Evolutionary conservation across 192 early-diverging fungal species (phyloP).

Genomic region (Allomyces macrogynus): DNA sequence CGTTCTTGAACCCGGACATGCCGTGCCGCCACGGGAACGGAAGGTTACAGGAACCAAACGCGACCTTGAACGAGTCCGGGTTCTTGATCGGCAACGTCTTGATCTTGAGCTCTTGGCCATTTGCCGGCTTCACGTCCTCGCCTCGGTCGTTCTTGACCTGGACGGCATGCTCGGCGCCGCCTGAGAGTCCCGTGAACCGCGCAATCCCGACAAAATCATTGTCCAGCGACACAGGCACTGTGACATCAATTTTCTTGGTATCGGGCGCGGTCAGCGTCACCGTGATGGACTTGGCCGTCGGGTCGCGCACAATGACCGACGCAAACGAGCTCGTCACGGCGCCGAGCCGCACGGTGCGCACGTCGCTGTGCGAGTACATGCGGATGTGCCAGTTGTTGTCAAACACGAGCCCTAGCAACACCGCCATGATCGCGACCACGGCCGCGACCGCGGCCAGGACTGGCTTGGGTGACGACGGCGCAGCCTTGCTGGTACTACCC

Average conservation of each 20-base stretch:
- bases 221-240: background rate
- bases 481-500: background rate
- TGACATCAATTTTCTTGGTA: background rate
- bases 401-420: background rate
- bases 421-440: background rate
- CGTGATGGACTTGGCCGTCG: background rate
- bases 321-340: background rate
- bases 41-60: background rate
- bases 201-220: background rate
- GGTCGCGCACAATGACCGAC: background rate
- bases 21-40: background rate
- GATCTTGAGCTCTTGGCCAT: too few species aligned
- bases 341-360: background rate
- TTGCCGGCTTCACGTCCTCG: background rate
- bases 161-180: too few species aligned
- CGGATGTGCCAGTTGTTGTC: background rate
- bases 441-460: background rate
- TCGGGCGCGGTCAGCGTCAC: background rate
- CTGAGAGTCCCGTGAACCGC: too few species aligned
- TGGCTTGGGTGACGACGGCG: background rate
- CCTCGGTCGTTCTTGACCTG: background rate
- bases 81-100: background rate
- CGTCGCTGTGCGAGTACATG: background rate
- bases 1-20: background rate
- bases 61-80: background rate